phyloP scores from a whole-genome alignment of 768 basidiomycete genomes.

The Suillus lakei region DNA sequence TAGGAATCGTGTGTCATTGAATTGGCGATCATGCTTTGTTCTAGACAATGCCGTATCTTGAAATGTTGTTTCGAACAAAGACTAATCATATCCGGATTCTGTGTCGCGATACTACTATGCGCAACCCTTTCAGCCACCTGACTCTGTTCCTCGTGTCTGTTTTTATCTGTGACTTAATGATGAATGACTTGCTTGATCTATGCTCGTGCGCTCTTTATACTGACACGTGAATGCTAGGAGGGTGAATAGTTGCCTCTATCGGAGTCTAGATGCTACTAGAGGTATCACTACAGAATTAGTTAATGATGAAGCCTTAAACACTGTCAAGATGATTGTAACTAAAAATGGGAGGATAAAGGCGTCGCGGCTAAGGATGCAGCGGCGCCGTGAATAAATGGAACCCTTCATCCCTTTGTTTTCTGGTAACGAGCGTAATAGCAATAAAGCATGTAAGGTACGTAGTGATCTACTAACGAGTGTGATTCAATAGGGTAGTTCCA shows the following conservation, averaged over 20 bases:
- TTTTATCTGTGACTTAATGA: background rate
- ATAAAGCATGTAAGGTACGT: background rate
- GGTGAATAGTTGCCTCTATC: background rate
- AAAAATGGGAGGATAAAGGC: background rate
- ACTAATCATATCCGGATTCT: background rate
- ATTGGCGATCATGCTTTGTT: background rate
- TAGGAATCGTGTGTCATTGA: too few species aligned
- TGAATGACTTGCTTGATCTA: background rate
- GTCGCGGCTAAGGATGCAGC: background rate
- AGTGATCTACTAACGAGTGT: background rate
- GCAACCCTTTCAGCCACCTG: background rate
- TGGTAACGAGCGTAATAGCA: background rate
- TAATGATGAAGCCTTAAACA: too few species aligned
- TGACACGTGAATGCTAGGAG: background rate
- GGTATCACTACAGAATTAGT: too few species aligned
- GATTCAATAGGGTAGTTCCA: background rate
- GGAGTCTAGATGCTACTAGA: too few species aligned
- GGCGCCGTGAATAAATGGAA: background rate
- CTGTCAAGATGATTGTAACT: background rate
- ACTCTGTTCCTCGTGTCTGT: background rate
- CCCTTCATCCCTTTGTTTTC: background rate
- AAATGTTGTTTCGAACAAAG: background rate
- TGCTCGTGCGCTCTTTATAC: background rate
- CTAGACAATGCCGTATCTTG: too few species aligned
- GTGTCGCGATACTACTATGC: background rate